These are phyloP conservation scores for Fragaria iinumae DNA, from an alignment of 306 rosid species.

Conservation along the genomic window DNA sequence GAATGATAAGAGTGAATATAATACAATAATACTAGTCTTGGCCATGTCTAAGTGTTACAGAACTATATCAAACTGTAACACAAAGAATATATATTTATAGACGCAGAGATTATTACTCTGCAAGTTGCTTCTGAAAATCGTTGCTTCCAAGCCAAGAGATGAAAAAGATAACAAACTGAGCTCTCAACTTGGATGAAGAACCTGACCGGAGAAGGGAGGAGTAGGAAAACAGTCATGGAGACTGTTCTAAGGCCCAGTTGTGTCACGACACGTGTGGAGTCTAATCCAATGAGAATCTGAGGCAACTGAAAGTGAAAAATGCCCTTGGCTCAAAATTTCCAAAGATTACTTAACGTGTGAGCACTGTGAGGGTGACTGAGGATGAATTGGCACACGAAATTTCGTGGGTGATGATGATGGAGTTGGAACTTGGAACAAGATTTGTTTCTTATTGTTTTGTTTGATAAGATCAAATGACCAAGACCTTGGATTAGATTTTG, in stretches of 20 bases:
- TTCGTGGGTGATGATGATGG: background rate
- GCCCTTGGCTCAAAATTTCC: background rate
- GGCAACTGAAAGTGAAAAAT: slow-evolving; percentile 1
- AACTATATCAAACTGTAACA: background rate
- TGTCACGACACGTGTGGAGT: background rate
- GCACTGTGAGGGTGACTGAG: background rate
- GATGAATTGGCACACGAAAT: background rate
- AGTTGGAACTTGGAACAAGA: background rate
- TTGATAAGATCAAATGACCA: background rate
- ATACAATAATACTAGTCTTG: background rate
- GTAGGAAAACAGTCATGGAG: background rate
- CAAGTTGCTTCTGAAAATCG: background rate
- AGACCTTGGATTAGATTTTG: background rate
- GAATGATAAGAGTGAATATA: slow-evolving; percentile 7
- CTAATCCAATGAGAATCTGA: background rate
- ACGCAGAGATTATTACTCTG: background rate
- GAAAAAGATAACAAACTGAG: background rate
- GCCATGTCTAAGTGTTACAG: slow-evolving; percentile 24
- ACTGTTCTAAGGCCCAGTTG: background rate
- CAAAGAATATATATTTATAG: background rate
- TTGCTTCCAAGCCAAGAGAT: slow-evolving; percentile 30
- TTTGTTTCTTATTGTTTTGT: background rate
- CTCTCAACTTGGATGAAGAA: background rate
- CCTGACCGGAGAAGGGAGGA: background rate
- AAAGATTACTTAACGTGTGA: too few species aligned